Conservation (phyloP, 2,329 filamentous ascomycete genomes). For the Botryosphaeria dothidea region DNA sequence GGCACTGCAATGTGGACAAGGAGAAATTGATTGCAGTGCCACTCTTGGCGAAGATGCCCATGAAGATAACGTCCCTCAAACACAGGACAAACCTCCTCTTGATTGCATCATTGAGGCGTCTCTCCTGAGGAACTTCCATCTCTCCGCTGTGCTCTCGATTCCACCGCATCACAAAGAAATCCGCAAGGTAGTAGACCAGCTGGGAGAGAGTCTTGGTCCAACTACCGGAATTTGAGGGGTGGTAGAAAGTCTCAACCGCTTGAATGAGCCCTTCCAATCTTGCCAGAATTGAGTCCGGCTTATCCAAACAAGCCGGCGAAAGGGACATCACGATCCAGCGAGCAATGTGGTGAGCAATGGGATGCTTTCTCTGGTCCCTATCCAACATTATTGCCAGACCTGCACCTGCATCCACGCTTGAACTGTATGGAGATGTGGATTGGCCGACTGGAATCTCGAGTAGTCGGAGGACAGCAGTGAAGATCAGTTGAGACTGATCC, state of each 20-base stretch:
- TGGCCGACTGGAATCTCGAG: conserved; percentile 97
- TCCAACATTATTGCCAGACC: conserved; percentile 86
- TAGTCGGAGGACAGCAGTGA: conserved; percentile 84
- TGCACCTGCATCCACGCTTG: conserved; percentile 74
- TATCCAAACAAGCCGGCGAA: conserved; percentile 77
- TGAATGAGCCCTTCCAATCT: conserved; percentile 90
- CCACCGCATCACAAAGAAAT: conserved; percentile 97
- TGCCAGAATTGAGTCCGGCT: conserved; percentile 76
- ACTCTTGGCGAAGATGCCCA: conserved; percentile 98
- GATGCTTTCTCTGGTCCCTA: conserved; percentile 90
- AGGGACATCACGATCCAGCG: conserved; percentile 91
- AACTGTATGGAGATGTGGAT: conserved; percentile 86
- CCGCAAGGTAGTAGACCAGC: conserved; percentile 86
- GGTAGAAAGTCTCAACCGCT: conserved; percentile 97
- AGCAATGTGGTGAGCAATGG: conserved; percentile 86
- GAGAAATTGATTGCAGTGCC: conserved; percentile 89
- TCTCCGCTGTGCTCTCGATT: conserved; percentile 93
- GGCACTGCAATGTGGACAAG: conserved; percentile 81
- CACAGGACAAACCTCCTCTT: conserved; percentile 88
- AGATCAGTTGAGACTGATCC: conserved; percentile 89
- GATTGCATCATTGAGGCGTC: conserved; percentile 76
- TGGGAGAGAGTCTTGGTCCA: conserved; percentile 93
- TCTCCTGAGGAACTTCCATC: conserved; percentile 78
- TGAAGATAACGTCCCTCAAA: conserved; percentile 90
- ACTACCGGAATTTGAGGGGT: conserved; percentile 89